Conservation (phyloP, 805 yeast genomes). For the Kodamaea nitidulidarum region DNA sequence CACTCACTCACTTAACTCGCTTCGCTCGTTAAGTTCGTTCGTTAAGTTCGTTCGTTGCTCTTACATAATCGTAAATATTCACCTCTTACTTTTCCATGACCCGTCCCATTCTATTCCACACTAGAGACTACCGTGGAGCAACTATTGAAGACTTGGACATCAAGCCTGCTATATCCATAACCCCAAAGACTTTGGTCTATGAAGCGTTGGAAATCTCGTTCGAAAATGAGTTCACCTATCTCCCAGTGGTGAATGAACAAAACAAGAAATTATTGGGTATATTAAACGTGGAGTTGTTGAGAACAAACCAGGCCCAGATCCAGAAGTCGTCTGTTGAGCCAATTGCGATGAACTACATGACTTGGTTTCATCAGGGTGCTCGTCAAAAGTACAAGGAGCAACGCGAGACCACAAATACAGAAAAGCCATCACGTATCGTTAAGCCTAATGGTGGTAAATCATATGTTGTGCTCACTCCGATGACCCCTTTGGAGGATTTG, state of each 20-base stretch:
- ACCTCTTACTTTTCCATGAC: too few relatives aligned
- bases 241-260: slow-evolving; percentile 50
- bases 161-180: slow-evolving; percentile 52
- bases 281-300: slow-evolving; percentile 41
- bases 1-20: too few relatives aligned
- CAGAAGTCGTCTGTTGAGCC: slow-evolving; percentile 22
- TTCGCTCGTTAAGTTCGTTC: too few relatives aligned
- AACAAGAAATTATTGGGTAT: slow-evolving; percentile 47
- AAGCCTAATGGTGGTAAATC: slow-evolving; percentile 30
- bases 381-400: slow-evolving; percentile 27
- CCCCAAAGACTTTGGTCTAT: slow-evolving; percentile 44
- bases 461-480: slow-evolving; percentile 47
- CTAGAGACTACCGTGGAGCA: slow-evolving; percentile 45
- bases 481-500: slow-evolving; percentile 51
- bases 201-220: slow-evolving; percentile 53
- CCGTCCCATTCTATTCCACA: slow-evolving; percentile 20
- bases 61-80: too few relatives aligned
- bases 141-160: slow-evolving; percentile 58
- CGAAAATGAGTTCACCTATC: slow-evolving; percentile 50
- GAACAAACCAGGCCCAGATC: slow-evolving; percentile 25
- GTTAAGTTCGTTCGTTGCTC: too few relatives aligned
- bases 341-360: slow-evolving; percentile 34
- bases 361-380: slow-evolving; percentile 40
- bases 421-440: slow-evolving; percentile 27
- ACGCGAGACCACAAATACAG: slow-evolving; percentile 7